A percentile compares a stretch with the other conserved stretches of the same genome.
Evolutionary conservation across 1,139 yeast genomes (phyloP).

Genomic region (Wickerhamomyces sp.): DNA sequence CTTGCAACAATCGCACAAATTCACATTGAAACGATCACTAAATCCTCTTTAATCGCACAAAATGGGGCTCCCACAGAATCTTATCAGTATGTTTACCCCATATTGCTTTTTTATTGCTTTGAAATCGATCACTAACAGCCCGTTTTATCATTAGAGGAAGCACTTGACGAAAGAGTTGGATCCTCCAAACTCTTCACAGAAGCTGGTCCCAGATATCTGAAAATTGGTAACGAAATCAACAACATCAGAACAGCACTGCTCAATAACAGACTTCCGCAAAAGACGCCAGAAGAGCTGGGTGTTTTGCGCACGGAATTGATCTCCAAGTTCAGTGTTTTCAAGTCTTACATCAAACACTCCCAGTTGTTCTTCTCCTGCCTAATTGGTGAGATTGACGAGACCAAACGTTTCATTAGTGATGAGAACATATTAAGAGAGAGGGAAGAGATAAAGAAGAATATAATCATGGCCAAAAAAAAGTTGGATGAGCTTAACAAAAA

Average conservation of each 20-base stretch:
- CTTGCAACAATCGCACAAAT: not conserved
- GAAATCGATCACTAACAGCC: not conserved
- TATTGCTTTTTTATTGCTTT: not conserved
- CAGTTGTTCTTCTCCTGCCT: conserved; percentile 5
- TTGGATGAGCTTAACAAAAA: conserved; percentile 14
- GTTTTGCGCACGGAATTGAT: conserved; percentile 3
- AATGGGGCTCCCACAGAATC: not conserved
- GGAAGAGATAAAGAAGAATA: conserved; percentile 10
- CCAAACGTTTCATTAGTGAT: conserved; percentile 5
- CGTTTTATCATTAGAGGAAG: not conserved
- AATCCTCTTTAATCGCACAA: not conserved
- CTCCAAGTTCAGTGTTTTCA: conserved; percentile 6
- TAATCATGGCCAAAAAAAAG: conserved; percentile 7
- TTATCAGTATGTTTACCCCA: not conserved
- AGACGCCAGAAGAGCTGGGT: not conserved
- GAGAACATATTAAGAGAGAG: conserved; percentile 3
- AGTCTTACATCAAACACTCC: conserved; percentile 11
- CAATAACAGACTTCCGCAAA: not conserved
- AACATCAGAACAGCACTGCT: not conserved
- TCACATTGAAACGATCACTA: no score
- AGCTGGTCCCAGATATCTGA: not conserved
- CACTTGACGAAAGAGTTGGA: conserved; percentile 3
- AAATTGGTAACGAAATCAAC: not conserved
- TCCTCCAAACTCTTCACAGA: conserved; percentile 2
- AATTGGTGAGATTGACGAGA: not conserved